Evolutionary conservation across 352 stramenopile genomes (phyloP).

Genomic region (Globisporangium spinosum): DNA sequence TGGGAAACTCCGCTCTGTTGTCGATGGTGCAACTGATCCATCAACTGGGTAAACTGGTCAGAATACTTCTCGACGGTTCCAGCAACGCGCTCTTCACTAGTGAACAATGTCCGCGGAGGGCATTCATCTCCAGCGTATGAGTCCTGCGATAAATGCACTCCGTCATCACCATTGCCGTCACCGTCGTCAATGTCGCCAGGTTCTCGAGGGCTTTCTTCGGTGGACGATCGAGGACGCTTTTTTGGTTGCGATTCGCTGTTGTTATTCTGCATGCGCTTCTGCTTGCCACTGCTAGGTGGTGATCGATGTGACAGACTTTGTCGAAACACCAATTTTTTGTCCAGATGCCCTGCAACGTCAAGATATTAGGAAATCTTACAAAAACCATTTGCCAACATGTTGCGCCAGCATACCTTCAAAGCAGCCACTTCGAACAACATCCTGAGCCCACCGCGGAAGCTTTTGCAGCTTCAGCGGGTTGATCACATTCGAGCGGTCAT

Average conservation of each 20-base stretch:
- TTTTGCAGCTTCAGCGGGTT: slow-evolving; percentile 32
- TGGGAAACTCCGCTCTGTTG: slow-evolving; percentile 32
- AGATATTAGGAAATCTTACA: not conserved
- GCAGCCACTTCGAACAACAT: slow-evolving; percentile 47
- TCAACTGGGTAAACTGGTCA: slow-evolving; percentile 37
- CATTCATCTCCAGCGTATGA: slow-evolving; percentile 25
- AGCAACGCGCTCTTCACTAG: slow-evolving; percentile 47
- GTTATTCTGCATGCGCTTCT: slow-evolving; percentile 14
- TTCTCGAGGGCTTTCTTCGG: slow-evolving; percentile 13
- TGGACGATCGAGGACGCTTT: slow-evolving; percentile 21
- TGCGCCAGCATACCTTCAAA: slow-evolving; percentile 30
- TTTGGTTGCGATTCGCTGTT: slow-evolving; percentile 8
- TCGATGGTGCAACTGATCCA: slow-evolving; percentile 33
- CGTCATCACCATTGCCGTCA: slow-evolving; percentile 1
- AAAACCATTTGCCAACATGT: not conserved
- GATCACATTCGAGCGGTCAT: slow-evolving; percentile 17
- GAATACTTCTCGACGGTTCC: slow-evolving; percentile 70
- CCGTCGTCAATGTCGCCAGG: slow-evolving; percentile 12
- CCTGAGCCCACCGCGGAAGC: slow-evolving; percentile 55
- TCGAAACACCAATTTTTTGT: slow-evolving; percentile 7
- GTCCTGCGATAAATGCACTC: slow-evolving; percentile 17
- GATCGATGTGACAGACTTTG: not conserved
- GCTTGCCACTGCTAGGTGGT: not conserved
- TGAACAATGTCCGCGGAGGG: slow-evolving; percentile 35
- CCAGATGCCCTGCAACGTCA: slow-evolving; percentile 8